A percentile compares a stretch with the other conserved stretches of the same genome.
Conservation (phyloP, 2,329 filamentous ascomycete species). For the Sporothrix variecibatus region DNA sequence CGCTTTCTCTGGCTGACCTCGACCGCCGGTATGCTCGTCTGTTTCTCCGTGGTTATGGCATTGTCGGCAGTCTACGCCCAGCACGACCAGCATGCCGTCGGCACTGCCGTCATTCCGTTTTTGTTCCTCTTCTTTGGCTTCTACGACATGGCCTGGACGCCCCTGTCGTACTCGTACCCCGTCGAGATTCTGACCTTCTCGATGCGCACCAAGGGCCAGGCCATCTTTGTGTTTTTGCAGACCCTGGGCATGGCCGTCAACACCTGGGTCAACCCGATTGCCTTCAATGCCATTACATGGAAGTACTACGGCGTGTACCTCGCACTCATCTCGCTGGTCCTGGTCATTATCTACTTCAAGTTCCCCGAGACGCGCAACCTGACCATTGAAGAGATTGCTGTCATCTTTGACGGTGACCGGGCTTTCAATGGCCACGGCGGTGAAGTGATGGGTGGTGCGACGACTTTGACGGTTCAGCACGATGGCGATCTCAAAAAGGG, state of each 20-base stretch:
- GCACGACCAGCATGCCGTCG: background rate
- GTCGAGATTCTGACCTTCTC: background rate
- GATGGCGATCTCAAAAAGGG: background rate
- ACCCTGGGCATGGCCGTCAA: background rate
- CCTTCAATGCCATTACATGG: background rate
- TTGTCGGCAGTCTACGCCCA: background rate
- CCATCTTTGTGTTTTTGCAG: background rate
- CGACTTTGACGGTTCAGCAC: background rate
- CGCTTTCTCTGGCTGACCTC: background rate
- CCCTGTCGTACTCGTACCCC: background rate
- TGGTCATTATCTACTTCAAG: background rate
- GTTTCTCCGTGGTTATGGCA: background rate
- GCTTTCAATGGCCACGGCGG: background rate
- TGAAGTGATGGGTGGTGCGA: background rate
- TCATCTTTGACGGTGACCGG: background rate
- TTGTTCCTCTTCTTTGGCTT: background rate
- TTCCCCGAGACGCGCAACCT: constrained; percentile 1
- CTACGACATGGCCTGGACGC: background rate
- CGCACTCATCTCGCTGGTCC: background rate
- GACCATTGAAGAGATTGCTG: background rate
- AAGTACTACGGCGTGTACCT: background rate
- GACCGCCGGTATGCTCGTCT: background rate
- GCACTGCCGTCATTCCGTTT: background rate
- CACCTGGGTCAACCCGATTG: background rate
- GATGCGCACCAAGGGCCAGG: constrained; percentile 4